A percentile compares a stretch with the other conserved stretches of the same genome.
Conservation (phyloP, 352 stramenopile genomes). For the Pythium utonaiense region DNA sequence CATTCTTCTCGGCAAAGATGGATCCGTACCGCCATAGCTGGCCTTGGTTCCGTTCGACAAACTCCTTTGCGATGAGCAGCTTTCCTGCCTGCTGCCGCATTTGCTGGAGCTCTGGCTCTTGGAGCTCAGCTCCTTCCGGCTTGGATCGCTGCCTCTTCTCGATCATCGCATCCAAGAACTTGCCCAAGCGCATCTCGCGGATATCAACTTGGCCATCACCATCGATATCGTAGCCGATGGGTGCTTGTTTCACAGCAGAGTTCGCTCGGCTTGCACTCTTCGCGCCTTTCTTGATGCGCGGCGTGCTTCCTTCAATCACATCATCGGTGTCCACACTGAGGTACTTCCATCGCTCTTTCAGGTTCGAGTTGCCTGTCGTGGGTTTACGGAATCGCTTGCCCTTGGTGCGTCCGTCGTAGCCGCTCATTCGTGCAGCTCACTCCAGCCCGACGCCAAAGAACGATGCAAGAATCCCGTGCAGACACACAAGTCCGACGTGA, state of each 20-base stretch:
- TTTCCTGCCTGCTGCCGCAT: slow-evolving; percentile 53
- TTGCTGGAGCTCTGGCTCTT: slow-evolving; percentile 35
- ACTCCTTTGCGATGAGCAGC: slow-evolving; percentile 64
- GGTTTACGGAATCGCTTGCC: slow-evolving; percentile 59
- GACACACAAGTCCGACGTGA: too few relatives aligned
- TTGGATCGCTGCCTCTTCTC: slow-evolving; percentile 21
- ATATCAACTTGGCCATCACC: slow-evolving; percentile 61
- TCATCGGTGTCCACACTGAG: slow-evolving; percentile 45
- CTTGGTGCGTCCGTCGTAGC: slow-evolving; percentile 33
- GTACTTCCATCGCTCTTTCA: slow-evolving; percentile 49
- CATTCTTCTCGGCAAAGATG: slow-evolving; percentile 59
- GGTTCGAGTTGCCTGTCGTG: slow-evolving; percentile 44
- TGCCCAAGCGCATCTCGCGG: slow-evolving; percentile 62
- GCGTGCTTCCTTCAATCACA: slow-evolving; percentile 29
- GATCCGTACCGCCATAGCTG: slow-evolving; percentile 61
- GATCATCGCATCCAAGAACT: slow-evolving; percentile 58
- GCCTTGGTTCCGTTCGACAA: slow-evolving; percentile 62
- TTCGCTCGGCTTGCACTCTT: background rate
- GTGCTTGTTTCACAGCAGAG: background rate
- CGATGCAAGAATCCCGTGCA: too few relatives aligned
- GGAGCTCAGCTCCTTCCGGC: background rate
- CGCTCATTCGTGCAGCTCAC: slow-evolving; percentile 15
- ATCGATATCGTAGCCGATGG: slow-evolving; percentile 56
- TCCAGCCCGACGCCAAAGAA: too few relatives aligned
- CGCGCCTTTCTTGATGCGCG: slow-evolving; percentile 11